Conservation (phyloP, 306 rosid species). For the Glycine latifolia region DNA sequence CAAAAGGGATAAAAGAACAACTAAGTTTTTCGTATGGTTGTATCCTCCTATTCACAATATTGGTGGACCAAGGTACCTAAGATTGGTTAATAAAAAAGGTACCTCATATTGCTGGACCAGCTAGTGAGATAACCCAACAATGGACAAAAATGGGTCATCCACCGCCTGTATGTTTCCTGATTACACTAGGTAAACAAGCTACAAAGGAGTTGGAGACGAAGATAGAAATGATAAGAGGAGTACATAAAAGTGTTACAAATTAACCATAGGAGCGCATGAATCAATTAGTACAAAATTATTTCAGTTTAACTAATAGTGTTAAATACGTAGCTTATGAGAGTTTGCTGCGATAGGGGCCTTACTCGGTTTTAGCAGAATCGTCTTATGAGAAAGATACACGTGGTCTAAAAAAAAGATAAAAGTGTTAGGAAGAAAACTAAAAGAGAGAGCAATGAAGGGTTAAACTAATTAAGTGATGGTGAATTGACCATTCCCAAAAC, state of each 20-base stretch:
- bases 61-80: constrained; percentile 14
- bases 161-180: constrained; percentile 45
- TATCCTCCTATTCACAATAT: background rate
- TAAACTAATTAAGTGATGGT: constrained; percentile 3
- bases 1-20: background rate
- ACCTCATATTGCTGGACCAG: background rate
- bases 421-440: too few species aligned
- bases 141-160: constrained; percentile 17
- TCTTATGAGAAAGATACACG: too few species aligned
- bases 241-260: background rate
- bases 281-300: too few species aligned
- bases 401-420: too few species aligned
- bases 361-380: too few species aligned
- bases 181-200: constrained; percentile 28
- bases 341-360: too few species aligned
- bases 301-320: too few species aligned
- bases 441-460: background rate
- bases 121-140: background rate
- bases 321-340: too few species aligned
- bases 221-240: background rate
- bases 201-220: background rate
- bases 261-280: too few species aligned
- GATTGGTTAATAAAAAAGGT: background rate
- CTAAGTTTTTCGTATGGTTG: background rate
- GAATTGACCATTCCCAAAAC: constrained; percentile 7